Evolutionary conservation across 208 protist species (phyloP).

Genomic region (Herpetomonas tarakana): DNA sequence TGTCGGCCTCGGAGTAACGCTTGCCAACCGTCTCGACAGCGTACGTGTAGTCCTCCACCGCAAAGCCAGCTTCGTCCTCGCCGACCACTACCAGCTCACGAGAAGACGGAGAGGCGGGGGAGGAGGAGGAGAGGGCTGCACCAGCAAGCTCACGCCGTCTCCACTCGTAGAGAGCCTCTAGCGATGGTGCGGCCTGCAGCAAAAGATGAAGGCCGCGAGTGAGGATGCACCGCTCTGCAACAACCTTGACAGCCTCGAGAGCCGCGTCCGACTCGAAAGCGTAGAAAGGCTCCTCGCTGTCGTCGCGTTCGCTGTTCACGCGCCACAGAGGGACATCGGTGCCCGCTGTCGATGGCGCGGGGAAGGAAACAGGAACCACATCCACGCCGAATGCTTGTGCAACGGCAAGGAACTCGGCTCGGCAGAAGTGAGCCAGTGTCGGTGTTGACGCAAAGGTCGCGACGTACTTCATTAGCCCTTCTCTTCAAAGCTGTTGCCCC

Average conservation of each 20-base stretch:
- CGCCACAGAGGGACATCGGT: too few relatives aligned
- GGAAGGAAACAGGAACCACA: constrained; percentile 36
- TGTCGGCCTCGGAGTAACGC: constrained; percentile 50
- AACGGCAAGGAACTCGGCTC: constrained; percentile 45
- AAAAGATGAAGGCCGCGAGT: constrained; percentile 27
- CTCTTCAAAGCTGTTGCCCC: too few relatives aligned
- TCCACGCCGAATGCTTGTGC: constrained; percentile 32
- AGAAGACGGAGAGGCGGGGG: not conserved
- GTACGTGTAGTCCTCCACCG: constrained; percentile 32
- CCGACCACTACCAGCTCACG: constrained; percentile 15
- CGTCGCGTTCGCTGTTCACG: not conserved
- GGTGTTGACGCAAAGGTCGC: constrained; percentile 68
- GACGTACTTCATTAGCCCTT: constrained; percentile 53
- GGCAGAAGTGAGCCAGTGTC: constrained; percentile 48
- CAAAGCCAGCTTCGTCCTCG: constrained; percentile 24
- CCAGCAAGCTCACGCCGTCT: not conserved
- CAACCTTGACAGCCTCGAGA: constrained; percentile 4
- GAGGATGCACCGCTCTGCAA: constrained; percentile 20
- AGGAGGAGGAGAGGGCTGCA: not conserved
- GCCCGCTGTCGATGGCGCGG: constrained; percentile 40
- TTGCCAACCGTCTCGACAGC: constrained; percentile 72
- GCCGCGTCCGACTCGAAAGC: constrained; percentile 10
- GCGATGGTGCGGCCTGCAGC: constrained; percentile 34
- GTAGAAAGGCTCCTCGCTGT: constrained; percentile 8
- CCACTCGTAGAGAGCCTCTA: constrained; percentile 40